Evolutionary conservation across 192 early-diverging fungal species (phyloP), one percentile per base, ranked within the genome.

Genomic region (Polychytrium aggregatum): DNA sequence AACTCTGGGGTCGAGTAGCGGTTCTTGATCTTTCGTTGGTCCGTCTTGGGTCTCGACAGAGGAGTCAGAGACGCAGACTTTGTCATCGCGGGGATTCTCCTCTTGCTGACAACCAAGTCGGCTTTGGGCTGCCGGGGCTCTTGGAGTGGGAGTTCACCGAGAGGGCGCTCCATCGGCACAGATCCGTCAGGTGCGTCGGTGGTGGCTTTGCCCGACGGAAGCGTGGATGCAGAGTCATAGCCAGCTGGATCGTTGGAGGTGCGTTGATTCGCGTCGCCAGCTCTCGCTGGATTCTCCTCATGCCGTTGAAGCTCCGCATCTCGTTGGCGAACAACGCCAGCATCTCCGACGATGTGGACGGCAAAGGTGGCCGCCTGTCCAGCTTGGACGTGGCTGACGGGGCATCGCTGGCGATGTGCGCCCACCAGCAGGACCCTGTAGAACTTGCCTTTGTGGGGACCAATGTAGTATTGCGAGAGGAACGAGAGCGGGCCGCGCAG

Each of bases 401-500:
- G 79, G 51, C 85, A 84, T 1, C 90, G 74, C 51, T 89, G 82
- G 5, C 84, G 76, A 36, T 93, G 88, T 25, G 90, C 86, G 0
- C 88, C 89, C 20, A 64, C 74, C 8, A 93, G 71, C 4, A 66
- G 68, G 0, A 86, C 74, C 5, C 71, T 70, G 24, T 68, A 68
- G 66, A 90, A 93, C 5, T 46, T 29, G 6, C 87, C 85, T 10
- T 71, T 53, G 48, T 85, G 73, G 1, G 85, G 85, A 0, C 87
- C 85, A 11, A 87, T 46, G 33, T 68, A 65, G 46, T 67, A 76
- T 62, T 71, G 55, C 18, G 67, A 47, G 33, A 51, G 65, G 0
- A 31, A 18, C 25, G 37, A 20, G 5, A 18, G 46, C 37, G 41
- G 55, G 8, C 22, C 44, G 20, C 52, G 29, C 34, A 68, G 25